Percentiles rank a stretch among this genome's conserved stretches.
Evolutionary conservation across 352 stramenopile species (phyloP).

Genomic region (Plasmopara muralis): DNA sequence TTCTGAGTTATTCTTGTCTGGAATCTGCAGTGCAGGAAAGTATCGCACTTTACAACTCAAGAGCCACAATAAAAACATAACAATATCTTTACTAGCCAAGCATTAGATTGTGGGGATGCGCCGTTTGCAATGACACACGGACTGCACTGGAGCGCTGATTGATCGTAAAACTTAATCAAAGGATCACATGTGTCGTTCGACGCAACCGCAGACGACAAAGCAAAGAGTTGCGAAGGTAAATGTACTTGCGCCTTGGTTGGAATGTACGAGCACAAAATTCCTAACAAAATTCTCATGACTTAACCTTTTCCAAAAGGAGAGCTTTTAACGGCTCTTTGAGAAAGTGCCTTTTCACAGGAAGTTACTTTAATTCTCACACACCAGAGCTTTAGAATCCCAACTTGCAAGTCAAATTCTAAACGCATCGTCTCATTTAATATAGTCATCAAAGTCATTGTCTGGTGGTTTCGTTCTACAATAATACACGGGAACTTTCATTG

Average conservation of each 20-base stretch:
- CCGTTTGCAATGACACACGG: conserved; percentile 35
- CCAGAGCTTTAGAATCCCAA: too few species aligned
- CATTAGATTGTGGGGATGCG: conserved; percentile 22
- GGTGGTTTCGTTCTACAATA: conserved; percentile 27
- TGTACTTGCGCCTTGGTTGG: conserved; percentile 11
- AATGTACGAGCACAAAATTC: conserved; percentile 4
- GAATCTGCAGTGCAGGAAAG: conserved; percentile 19
- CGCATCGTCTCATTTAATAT: too few species aligned
- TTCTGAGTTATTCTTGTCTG: conserved; percentile 19
- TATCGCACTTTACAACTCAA: neutral
- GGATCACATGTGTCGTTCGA: conserved; percentile 26
- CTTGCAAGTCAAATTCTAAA: too few species aligned
- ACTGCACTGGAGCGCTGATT: conserved; percentile 45
- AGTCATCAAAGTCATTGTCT: neutral
- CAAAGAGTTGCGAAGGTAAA: conserved; percentile 12
- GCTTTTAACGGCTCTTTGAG: conserved; percentile 7
- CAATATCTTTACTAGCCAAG: conserved; percentile 27
- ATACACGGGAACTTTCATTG: conserved; percentile 9
- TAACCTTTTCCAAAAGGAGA: neutral
- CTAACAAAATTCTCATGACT: conserved; percentile 8
- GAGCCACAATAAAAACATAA: neutral
- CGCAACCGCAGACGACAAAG: neutral
- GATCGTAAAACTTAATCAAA: conserved; percentile 49
- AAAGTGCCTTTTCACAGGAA: conserved; percentile 27
- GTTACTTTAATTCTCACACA: neutral